phyloP scores from a whole-genome alignment of 495 filamentous ascomycete genomes.

The Trichoderma parareesei region DNA sequence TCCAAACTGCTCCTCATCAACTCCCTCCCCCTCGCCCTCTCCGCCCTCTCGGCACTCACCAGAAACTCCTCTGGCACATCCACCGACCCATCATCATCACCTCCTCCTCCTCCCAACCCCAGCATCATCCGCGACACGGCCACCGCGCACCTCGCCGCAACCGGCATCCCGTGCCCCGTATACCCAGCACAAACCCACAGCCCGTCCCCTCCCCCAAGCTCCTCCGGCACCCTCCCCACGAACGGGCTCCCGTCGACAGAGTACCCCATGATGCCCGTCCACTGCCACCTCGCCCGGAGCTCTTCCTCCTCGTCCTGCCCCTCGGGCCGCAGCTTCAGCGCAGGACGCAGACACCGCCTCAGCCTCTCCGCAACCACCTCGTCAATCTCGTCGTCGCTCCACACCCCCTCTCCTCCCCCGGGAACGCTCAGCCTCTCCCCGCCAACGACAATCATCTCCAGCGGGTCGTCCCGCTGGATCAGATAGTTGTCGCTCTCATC shows the following conservation, averaged over 20 bases:
- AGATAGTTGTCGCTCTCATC: constrained; percentile 62
- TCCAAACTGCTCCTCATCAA: not conserved
- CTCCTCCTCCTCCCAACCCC: constrained; percentile 22
- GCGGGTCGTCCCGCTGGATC: constrained; percentile 50
- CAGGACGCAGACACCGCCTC: constrained; percentile 25
- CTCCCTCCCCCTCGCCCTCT: constrained; percentile 15
- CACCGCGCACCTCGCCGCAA: constrained; percentile 59
- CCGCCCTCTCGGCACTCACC: constrained; percentile 34
- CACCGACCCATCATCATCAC: constrained; percentile 12
- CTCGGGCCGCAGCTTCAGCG: constrained; percentile 18
- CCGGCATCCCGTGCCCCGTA: constrained; percentile 78
- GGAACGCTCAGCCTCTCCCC: constrained; percentile 30
- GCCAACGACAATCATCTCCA: constrained; percentile 52
- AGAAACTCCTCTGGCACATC: constrained; percentile 38
- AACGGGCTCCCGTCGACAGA: constrained; percentile 59
- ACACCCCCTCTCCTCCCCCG: constrained; percentile 44
- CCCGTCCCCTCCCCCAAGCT: constrained; percentile 26
- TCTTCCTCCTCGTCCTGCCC: constrained; percentile 21
- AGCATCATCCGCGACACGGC: constrained; percentile 58
- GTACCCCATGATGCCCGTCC: constrained; percentile 82
- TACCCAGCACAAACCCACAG: constrained; percentile 57
- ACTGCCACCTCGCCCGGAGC: constrained; percentile 52
- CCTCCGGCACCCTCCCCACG: constrained; percentile 51
- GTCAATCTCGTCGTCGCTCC: constrained; percentile 50
- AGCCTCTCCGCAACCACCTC: constrained; percentile 46